Conservation (phyloP, 768 basidiomycete species). For the Lactarius tabidus region DNA sequence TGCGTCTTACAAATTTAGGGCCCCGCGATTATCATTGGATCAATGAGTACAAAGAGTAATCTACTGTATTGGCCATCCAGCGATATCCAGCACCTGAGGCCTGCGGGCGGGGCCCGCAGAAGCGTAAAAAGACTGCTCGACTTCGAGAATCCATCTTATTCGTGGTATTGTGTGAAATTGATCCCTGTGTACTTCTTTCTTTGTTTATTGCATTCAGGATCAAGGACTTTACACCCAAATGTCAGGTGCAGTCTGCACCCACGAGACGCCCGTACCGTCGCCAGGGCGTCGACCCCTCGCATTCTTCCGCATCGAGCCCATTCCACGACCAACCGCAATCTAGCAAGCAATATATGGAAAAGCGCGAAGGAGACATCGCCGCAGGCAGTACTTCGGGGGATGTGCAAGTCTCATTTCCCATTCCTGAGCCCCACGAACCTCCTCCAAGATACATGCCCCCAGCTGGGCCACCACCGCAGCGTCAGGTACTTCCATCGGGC, state of each 20-base stretch:
- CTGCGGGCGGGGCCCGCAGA: too few relatives aligned
- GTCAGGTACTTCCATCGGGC: conserved; percentile 54
- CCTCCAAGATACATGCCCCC: conserved; percentile 21
- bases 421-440: conserved; percentile 8
- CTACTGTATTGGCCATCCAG: too few relatives aligned
- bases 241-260: not conserved
- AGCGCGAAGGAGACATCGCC: not conserved
- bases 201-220: conserved; percentile 2
- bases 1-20: not conserved
- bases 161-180: not conserved
- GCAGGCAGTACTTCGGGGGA: not conserved
- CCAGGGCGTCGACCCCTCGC: conserved; percentile 23
- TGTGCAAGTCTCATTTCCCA: conserved; percentile 12
- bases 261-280: conserved; percentile 19
- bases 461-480: conserved; percentile 8
- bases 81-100: too few relatives aligned
- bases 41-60: not conserved
- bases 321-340: not conserved
- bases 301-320: not conserved
- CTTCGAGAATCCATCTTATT: too few relatives aligned
- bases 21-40: conserved; percentile 1
- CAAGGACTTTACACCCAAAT: not conserved
- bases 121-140: not conserved
- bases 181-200: conserved; percentile 14
- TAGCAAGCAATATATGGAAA: not conserved